Conservation (phyloP, 768 basidiomycete species). For the Clathrus columnatus region DNA sequence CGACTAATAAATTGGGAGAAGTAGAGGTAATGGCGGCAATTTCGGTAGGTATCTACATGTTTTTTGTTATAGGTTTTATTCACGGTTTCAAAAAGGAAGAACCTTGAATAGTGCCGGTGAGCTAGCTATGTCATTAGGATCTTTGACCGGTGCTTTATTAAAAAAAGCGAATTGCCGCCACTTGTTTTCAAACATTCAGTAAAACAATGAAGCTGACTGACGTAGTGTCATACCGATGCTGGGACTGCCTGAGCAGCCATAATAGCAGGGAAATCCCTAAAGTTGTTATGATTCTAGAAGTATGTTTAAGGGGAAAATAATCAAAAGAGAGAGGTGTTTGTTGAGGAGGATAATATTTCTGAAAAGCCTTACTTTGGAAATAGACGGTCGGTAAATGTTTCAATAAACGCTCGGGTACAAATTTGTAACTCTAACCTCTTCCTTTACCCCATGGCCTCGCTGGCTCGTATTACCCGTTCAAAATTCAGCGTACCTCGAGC, state of each 20-base stretch:
- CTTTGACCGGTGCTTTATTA: slow-evolving; percentile 66
- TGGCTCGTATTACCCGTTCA: slow-evolving; percentile 1
- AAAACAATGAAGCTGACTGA: neutral
- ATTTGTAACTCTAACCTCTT: neutral
- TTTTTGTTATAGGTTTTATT: neutral
- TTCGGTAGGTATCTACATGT: slow-evolving; percentile 49
- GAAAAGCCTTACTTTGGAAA: neutral
- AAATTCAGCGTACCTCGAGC: neutral
- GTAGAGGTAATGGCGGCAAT: slow-evolving; percentile 63
- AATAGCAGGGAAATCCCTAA: too few relatives aligned
- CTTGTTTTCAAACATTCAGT: slow-evolving; percentile 27
- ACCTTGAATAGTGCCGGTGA: slow-evolving; percentile 78
- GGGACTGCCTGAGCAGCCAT: slow-evolving; percentile 4
- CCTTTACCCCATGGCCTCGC: neutral
- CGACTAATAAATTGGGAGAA: slow-evolving; percentile 60
- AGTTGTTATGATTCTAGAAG: too few relatives aligned
- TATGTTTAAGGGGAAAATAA: neutral
- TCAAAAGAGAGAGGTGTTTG: too few relatives aligned
- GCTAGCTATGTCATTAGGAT: slow-evolving; percentile 64
- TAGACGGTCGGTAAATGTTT: too few relatives aligned
- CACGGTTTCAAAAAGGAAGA: neutral
- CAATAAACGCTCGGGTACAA: neutral
- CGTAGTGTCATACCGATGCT: slow-evolving; percentile 1
- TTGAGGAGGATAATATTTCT: too few relatives aligned
- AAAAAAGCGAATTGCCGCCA: slow-evolving; percentile 92